Base-by-base conservation (phyloP, 108 stramenopile species). In the Pseudonitzschia multistriata region DNA sequence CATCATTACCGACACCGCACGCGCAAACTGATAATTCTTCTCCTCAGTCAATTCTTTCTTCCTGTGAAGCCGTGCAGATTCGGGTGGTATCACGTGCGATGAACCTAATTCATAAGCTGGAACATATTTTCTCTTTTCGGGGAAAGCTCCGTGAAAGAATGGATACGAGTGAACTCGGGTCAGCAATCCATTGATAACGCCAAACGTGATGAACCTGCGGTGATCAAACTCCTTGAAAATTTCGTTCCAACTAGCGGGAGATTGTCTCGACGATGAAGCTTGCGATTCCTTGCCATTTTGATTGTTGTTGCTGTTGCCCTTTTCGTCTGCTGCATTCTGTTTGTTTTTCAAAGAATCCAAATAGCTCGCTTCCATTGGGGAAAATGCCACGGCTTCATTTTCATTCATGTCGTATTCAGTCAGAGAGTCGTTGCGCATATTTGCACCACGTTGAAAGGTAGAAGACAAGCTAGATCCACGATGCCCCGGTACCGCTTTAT, bases 161-260 rank as follows among this genome's bases (percentile, higher is more conserved):
- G 96, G 96, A 65, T 78, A 94, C 39, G 79, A 70, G 66, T 97
- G 96, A 50, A 97, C 83, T 40, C 96, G 80, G 0, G 74, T 61
- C 21, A 97, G 70, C 24, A 97, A 56, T 15, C 92, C 93, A 72
- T 89, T 82, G 27, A 93, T 71, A 1, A 93, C 68, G 24, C 96
- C 96, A 76, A 97, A 97, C 1, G 94, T 82, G 34, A 89, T 71
- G 61, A 97, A 74, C 68, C 94, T 78, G 35, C 89, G 83, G 62
- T 94, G 92, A 75, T 96, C 95, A 71, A 96, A 79, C 35, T 78
- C 62, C 24, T 85, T 76, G 53, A 91, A 85, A 17, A 85, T 73
- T 28, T 72, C 66, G 17, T 81, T 83, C 89, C 87, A 88, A 37
- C 88, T 89, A 17, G 83, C 76, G 11, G 36, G 45, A 33, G 42